These are phyloP conservation scores for Chaetomium fimeti DNA, from an alignment of 495 filamentous ascomycete species.

Conservation along the genomic window DNA sequence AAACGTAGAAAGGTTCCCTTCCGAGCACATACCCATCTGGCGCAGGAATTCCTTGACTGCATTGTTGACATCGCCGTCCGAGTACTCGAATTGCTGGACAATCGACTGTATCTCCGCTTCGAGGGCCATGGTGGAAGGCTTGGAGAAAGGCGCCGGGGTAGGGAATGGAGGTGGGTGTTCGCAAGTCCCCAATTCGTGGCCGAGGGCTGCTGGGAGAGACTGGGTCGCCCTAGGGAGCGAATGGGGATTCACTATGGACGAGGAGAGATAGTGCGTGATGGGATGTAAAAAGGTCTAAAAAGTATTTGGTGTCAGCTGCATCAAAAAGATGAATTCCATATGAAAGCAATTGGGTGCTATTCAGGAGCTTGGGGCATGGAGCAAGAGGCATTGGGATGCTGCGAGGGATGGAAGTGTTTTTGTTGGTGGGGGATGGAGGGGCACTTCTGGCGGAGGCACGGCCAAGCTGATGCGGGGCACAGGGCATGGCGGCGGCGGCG, in stretches of 20 bases:
- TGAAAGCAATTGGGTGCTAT: background rate
- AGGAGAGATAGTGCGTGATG: background rate
- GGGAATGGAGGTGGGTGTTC: conserved; percentile 49
- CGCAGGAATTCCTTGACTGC: conserved; percentile 80
- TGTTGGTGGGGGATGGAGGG: conserved; percentile 19
- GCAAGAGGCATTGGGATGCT: background rate
- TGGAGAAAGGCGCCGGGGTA: conserved; percentile 46
- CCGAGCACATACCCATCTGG: conserved; percentile 67
- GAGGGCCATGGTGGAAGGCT: conserved; percentile 56
- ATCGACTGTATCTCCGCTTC: conserved; percentile 73
- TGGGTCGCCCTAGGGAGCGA: background rate
- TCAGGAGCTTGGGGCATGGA: background rate
- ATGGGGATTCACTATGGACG: background rate
- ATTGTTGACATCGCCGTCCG: conserved; percentile 71
- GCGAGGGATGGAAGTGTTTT: background rate
- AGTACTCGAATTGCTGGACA: conserved; percentile 82
- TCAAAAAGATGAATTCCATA: background rate
- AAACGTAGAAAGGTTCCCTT: background rate
- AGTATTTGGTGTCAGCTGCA: background rate
- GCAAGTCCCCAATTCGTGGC: conserved; percentile 37
- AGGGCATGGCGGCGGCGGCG: background rate
- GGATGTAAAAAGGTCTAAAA: background rate
- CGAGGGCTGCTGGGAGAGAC: conserved; percentile 8
- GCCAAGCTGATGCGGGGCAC: conserved; percentile 12
- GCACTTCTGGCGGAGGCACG: conserved; percentile 1